Conservation (phyloP, 495 filamentous ascomycete genomes). For the Aspergillus egyptiacus region DNA sequence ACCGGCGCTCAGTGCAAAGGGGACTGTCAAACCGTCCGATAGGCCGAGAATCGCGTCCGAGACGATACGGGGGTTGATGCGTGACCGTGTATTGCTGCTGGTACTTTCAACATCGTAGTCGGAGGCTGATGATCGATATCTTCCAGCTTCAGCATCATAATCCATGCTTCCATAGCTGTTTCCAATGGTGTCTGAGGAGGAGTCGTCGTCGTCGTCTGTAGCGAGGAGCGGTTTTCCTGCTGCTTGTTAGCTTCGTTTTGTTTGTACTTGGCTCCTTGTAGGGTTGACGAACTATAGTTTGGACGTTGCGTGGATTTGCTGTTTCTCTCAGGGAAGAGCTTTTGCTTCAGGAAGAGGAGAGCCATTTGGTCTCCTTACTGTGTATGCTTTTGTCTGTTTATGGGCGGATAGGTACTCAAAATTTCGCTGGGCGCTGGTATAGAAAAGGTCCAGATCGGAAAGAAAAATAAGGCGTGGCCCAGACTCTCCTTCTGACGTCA, state of each 20-base stretch:
- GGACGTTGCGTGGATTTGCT: constrained; percentile 15
- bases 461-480: too few species aligned
- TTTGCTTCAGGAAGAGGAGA: constrained; percentile 39
- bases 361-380: constrained; percentile 25
- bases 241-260: constrained; percentile 1
- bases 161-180: constrained; percentile 16
- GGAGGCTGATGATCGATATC: constrained; percentile 27
- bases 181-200: constrained; percentile 25
- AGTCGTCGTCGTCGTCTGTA: constrained; percentile 21
- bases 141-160: constrained; percentile 35
- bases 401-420: too few species aligned
- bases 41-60: constrained; percentile 55
- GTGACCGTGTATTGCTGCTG: constrained; percentile 29
- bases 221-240: constrained; percentile 35
- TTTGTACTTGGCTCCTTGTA: background rate
- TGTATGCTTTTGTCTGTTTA: background rate
- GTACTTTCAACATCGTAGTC: constrained; percentile 21
- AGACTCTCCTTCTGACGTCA: constrained; percentile 2
- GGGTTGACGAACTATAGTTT: constrained; percentile 12
- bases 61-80: constrained; percentile 47
- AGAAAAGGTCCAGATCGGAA: too few species aligned
- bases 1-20: constrained; percentile 52
- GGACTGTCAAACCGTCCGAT: constrained; percentile 54
- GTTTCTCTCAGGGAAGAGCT: constrained; percentile 32
- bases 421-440: background rate